Evolutionary conservation across 192 early-diverging fungal species (phyloP), one percentile per base, ranked within the genome.

Genomic region (Entrophospora sp.): DNA sequence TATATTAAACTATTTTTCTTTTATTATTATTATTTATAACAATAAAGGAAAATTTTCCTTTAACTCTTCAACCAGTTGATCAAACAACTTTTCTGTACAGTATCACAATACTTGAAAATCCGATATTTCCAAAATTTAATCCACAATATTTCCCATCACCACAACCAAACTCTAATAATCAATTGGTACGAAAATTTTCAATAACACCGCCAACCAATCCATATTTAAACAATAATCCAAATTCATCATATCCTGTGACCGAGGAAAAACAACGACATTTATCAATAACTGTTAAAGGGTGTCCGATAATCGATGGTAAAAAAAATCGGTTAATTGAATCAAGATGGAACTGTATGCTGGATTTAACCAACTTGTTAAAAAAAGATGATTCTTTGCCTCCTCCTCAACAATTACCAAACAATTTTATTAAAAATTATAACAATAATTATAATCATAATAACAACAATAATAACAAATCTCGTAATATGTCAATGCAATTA

Each of bases 261-360:
- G 64, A 66, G 10, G 72, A 77, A 68, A 31, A 52, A 36, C 75
- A 74, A 25, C 70, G 75, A 9, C 64, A 71, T 22, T 75, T 84
- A 3, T 77, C 77, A 2, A 81, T 84, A 38, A 64, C 75, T 13
- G 72, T 80, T 3, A 71, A 72, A 18, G 83, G 83, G 0, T 49
- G 71, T 2, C 80, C 83, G 4, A 73, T 78, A 14, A 67, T 84
- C 5, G 70, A 84, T 43, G 77, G 78, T 2, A 61, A 73, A 34
- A 60, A 67, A 8, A 74, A 70, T 1, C 66, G 68, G 20, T 43
- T 51, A n/a, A 75, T 84, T 35, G 78, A 79, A 20, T 84, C 83
- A 0, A 73, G 74, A 64, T 84, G 83, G 83, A 82, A 84, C 46
- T 80, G 78, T 14, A 75, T 75, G 57, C 49, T 84, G 46, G 80